Base-by-base conservation (phyloP, 78 protist genomes). In the Cavenderia fasciculata region DNA sequence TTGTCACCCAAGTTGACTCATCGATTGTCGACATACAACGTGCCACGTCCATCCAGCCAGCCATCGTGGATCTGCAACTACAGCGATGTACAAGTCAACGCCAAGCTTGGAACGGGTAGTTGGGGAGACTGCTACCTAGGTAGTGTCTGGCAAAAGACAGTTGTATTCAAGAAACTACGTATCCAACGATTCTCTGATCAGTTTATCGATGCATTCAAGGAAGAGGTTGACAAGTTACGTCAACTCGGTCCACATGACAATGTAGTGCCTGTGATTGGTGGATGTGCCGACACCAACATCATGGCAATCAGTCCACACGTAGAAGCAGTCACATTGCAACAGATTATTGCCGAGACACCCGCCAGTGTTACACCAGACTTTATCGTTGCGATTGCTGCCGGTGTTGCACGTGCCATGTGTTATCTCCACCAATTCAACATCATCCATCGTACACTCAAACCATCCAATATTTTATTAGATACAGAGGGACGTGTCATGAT, bases 111-210 rank as follows among this genome's bases (percentile, higher is more conserved):
- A 6, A 18, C 43, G n/a, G 78, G 78, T 44, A 82, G 65, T 31
- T 41, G 51, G 49, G 90, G 90, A n/a, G 79, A 82, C 51, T 82
- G 76, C 8, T 68, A 31, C 7, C n/a, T 34, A 0, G 90, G 78
- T 31, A 19, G 11, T 1, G 51, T 76, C 6, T 59, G 68, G 40
- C 12, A 31, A 4, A 51, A 62, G 11, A 63, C 74, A 31, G 74
- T 41, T 0, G 36, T 82, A 3, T 25, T 82, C 46, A 82, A 82
- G 38, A 82, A 57, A 38, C 25, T 82, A 5, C 65, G 73, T 52
- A 68, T 49, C 12, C 82, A 63, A 46, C 63, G 66, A 63, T 77
- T 44, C 27, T n/a, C 76, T 31, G 86, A 75, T 61, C 86, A 61
- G 33, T 75, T 57, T 6, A 23, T 61, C 0, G 47, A 49, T 19